A percentile compares a stretch with the other conserved stretches of the same genome.
Conservation (phyloP, 2,329 filamentous ascomycete species). For the Ceratocystis smalleyi region DNA sequence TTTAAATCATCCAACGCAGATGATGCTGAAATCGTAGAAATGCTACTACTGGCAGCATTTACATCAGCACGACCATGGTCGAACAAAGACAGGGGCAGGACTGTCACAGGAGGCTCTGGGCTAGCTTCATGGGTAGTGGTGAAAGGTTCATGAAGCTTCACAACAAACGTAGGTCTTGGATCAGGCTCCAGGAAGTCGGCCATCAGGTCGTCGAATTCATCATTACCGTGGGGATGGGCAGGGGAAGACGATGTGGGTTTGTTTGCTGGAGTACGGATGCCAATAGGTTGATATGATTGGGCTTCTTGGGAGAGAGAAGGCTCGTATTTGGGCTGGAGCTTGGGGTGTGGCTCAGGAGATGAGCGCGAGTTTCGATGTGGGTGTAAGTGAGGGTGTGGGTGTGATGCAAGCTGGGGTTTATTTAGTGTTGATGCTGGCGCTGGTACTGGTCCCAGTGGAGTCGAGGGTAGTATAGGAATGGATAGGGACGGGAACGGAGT, state of each 20-base stretch:
- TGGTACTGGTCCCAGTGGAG: background rate
- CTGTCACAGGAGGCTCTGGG: background rate
- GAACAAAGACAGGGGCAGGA: background rate
- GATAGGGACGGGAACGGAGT: background rate
- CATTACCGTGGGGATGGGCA: background rate
- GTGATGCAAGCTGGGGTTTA: background rate
- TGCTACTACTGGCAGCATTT: slow-evolving; percentile 2
- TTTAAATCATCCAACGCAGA: slow-evolving; percentile 12
- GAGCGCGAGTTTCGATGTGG: background rate
- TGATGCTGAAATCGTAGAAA: slow-evolving; percentile 8
- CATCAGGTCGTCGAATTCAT: slow-evolving; percentile 17
- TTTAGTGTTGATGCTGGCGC: background rate
- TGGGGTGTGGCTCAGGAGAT: background rate
- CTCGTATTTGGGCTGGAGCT: background rate
- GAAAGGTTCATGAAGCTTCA: slow-evolving; percentile 5
- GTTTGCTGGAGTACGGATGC: slow-evolving; percentile 2
- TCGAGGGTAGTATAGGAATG: background rate
- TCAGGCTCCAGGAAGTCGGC: slow-evolving; percentile 29
- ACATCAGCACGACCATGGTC: slow-evolving; percentile 1
- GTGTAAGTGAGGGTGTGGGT: background rate
- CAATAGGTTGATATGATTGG: background rate
- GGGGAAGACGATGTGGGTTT: background rate
- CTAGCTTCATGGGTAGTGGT: background rate
- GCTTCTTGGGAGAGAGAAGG: background rate
- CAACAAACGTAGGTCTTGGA: slow-evolving; percentile 29